Percentiles rank a stretch among this genome's conserved stretches.
These are phyloP conservation scores for Beauveria sp. DNA, from an alignment of 2,329 filamentous ascomycete genomes.

Conservation along the genomic window DNA sequence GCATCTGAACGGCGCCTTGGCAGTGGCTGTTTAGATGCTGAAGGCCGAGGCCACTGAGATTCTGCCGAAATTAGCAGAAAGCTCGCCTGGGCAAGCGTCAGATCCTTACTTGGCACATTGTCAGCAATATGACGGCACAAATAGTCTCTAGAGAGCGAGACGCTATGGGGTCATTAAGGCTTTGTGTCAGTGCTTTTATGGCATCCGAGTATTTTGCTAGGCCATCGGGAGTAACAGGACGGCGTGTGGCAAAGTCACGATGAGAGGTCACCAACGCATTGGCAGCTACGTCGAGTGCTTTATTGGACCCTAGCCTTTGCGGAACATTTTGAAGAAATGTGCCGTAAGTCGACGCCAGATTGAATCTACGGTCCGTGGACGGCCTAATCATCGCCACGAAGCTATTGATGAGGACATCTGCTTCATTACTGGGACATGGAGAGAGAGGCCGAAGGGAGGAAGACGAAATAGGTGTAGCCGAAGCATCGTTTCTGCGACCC, in stretches of 20 bases:
- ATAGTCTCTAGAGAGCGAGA: constrained; percentile 2
- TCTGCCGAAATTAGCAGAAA: not conserved
- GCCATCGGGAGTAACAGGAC: not conserved
- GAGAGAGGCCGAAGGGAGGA: not conserved
- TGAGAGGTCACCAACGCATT: constrained; percentile 1
- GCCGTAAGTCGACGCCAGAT: constrained; percentile 5
- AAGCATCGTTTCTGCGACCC: not conserved
- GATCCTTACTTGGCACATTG: constrained; percentile 4
- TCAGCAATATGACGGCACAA: constrained; percentile 3
- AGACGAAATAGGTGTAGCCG: not conserved
- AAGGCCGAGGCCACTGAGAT: constrained; percentile 3
- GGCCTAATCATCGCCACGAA: constrained; percentile 1
- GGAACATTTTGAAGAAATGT: not conserved
- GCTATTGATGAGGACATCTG: not conserved
- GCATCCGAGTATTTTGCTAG: constrained; percentile 3
- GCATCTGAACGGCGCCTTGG: constrained; percentile 4
- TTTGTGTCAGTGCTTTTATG: not conserved
- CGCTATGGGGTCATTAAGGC: not conserved
- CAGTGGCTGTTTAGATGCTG: constrained; percentile 8
- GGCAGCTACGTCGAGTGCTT: constrained; percentile 4
- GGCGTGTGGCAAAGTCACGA: constrained; percentile 1
- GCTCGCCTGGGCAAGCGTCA: not conserved
- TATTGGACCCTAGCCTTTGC: not conserved
- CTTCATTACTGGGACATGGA: not conserved
- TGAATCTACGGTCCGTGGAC: constrained; percentile 4